phyloP scores from a whole-genome alignment of 202 grass and related monocot genomes.

The Carex arenaria region DNA sequence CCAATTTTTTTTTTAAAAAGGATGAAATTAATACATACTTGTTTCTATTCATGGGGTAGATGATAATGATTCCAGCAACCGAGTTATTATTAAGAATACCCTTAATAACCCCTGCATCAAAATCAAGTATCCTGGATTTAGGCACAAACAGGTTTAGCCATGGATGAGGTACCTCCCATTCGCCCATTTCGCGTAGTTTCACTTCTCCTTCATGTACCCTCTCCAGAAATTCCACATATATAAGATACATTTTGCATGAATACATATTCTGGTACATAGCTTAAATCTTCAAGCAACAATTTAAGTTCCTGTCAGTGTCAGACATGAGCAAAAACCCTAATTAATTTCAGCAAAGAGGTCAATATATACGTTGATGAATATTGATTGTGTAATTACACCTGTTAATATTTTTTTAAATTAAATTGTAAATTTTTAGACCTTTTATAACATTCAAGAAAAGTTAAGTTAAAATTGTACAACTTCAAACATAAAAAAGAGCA shows the following conservation, averaged over 20 bases:
- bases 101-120: slow-evolving; percentile 56
- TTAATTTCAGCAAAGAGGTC: not conserved
- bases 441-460: no score
- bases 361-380: not conserved
- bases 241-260: slow-evolving; percentile 60
- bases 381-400: not conserved
- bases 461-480: no score
- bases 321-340: not conserved
- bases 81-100: slow-evolving; percentile 33
- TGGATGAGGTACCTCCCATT: slow-evolving; percentile 68
- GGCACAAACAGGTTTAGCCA: slow-evolving; percentile 90
- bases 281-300: no score
- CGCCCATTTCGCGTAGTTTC: slow-evolving; percentile 34
- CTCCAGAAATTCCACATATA: slow-evolving; percentile 54
- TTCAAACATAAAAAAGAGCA: no score
- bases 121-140: slow-evolving; percentile 56
- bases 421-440: no score
- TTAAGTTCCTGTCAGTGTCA: slow-evolving; percentile 32
- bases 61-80: slow-evolving; percentile 33
- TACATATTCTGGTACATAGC: slow-evolving; percentile 36
- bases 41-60: slow-evolving; percentile 77
- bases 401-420: no score
- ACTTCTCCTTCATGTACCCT: slow-evolving; percentile 48
- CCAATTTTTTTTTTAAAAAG: no score
- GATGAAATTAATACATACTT: slow-evolving; percentile 25